Base-by-base conservation (phyloP, 176 grass and related monocot species). In the Triticum urartu region DNA sequence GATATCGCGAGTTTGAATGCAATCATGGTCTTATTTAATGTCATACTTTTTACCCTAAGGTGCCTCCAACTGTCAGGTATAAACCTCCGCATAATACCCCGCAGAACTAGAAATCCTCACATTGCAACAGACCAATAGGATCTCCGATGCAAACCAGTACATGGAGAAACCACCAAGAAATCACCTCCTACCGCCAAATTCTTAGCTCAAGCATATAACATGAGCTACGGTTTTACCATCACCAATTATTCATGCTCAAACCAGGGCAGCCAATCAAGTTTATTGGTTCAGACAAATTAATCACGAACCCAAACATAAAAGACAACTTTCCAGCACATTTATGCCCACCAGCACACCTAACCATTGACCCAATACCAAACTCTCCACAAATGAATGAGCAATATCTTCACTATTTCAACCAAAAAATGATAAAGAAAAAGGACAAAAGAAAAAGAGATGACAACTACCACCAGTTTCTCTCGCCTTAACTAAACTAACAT, bases 321-420 rank as follows among this genome's bases (percentile, higher is more conserved):
- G 63, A 81, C 39, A 77, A 85, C 70, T 81, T 91, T 88, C 82
- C 64, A 91, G 81, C 71, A 84, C 82, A 88, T 85, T 79, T 72
- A 54, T 52, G 30, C 78, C 84, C 86, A 85, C 78, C 82, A 72
- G 14, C 54, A 64, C 18, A 91, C 81, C 77, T 65, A 88, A 81
- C 81, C 78, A 85, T 43, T 85, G 82, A 88, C 82, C 70, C 71
- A 34, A 78, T 54, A 91, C 86, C 63, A 88, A 88, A 85, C 54
- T 91, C n/a, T 69, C 62, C 70, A 77, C 9, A 87, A 69, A 81
- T 81, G 50, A 76, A 85, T 71, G 63, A 88, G 63, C 52, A 81
- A 77, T 56, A 70, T 52, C 64, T 86, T 79, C 74, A 87, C 74
- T 79, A 52, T 50, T 79, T 89, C 38, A 86, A 89, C 80, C 80